phyloP scores from a whole-genome alignment of 108 stramenopile genomes.

The Parmales sp. region DNA sequence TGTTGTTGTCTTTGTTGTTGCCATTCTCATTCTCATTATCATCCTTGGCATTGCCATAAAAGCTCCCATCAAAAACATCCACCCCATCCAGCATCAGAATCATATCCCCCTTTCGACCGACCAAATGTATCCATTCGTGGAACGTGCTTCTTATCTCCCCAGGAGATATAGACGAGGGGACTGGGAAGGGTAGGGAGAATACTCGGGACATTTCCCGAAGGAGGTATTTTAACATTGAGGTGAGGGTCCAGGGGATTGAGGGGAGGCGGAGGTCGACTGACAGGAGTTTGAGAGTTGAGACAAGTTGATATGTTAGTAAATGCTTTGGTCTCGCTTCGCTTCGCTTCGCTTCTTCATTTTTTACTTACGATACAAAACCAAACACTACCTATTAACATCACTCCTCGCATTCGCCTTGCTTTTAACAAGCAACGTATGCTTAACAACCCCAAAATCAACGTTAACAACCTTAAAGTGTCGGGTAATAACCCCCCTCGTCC shows the following conservation, averaged over 20 bases:
- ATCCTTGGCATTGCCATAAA: conserved; percentile 6
- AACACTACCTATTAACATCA: background rate
- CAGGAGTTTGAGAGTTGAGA: too few relatives aligned
- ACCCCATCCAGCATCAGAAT: background rate
- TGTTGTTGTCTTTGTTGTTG: background rate
- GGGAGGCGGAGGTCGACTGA: background rate
- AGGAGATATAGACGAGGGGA: background rate
- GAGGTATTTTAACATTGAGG: background rate
- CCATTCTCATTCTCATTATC: background rate
- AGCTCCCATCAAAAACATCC: background rate
- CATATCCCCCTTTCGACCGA: background rate
- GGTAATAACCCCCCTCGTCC: background rate
- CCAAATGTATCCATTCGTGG: background rate
- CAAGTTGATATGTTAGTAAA: too few relatives aligned
- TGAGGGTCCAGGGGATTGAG: background rate
- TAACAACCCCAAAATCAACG: background rate
- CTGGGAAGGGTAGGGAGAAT: background rate
- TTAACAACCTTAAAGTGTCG: background rate
- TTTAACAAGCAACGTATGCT: background rate
- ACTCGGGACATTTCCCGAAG: background rate
- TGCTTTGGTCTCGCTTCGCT: too few relatives aligned
- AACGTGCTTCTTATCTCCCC: background rate
- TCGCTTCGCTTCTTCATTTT: too few relatives aligned
- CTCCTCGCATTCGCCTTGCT: background rate
- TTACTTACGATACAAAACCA: background rate